Base-by-base conservation (phyloP, 1,139 yeast species). In the Saccharomycopsis hybrid region DNA sequence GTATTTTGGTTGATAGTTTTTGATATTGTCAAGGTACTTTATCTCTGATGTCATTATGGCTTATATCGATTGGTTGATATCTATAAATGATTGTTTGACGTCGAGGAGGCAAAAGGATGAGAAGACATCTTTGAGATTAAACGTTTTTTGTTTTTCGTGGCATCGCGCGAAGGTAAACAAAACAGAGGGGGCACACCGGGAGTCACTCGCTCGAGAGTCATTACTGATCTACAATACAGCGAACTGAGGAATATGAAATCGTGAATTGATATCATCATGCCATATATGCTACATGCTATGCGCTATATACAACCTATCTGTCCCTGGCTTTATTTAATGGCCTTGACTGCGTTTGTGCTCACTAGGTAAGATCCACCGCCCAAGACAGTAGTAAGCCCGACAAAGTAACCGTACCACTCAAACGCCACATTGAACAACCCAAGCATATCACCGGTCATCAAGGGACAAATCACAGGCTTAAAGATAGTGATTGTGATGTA, bases 401-500 rank as follows among this genome's bases (percentile, higher is more conserved):
- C 55, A 47, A 52, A 52, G 47, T 52, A 52, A 13, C 55, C 55
- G 30, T 33, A 52, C 32, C 39, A 47, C 13, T 51, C 54, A 42
- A 51, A 51, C n/a, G 28, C 33, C 28, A 32, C 39, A 27, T 32
- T 42, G 40, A 37, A 44, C 5, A 44, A 7, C 4, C 30, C 47
- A 3, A 38, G 18, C 38, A 28, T 28, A 49, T 52, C 50, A 43
- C 54, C 25, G 5, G 55, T 58, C 24, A 71, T 50, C 13, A 65
- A 49, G 3, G 65, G 56, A 50, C 73, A 66, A 18, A 84, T 57
- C 0, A 81, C 82, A 0, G 94, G 94, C 54, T 76, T 72, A 38
- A 82, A 69, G 47, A 90, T 85, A 54, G 86, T 77, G 18, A 80
- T 71, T 0, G 95, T 96, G 46, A 94, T 75, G 59, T 90, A 90